Base-by-base conservation (phyloP, 805 yeast species). In the Blastobotrys terrestris region DNA sequence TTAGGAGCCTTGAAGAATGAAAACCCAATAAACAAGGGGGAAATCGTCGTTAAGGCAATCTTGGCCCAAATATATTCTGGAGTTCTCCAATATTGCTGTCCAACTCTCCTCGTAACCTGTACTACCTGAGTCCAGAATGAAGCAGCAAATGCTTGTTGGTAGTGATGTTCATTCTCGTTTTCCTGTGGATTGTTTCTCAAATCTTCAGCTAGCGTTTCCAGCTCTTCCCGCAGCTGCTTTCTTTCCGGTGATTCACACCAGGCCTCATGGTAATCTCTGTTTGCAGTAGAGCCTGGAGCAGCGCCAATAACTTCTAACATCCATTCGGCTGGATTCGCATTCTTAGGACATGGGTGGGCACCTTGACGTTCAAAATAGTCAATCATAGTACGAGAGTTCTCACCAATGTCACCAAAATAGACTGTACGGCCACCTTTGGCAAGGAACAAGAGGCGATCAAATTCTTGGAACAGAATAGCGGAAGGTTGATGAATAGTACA, bases 401-500 rank as follows among this genome's bases (percentile, higher is more conserved):
- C 67, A 52, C 92, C 91, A 55, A 83, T 70, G 48, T 83, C 86
- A 55, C 91, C 92, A 66, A 84, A 85, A 68, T 85, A 85, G 39
- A 83, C 86, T 7, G 90, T 83, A 62, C 78, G 68, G 65, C 91
- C 92, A 63, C 91, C 91, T 52, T 70, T 75, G 50, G 81, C 83
- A 65, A 85, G 72, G 61, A 86, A 81, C 57, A 86, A 72, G 59
- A 87, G 73, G 61, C 90, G 77, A 64, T 88, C 95, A 64, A 88
- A 87, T 62, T 84, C 87, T 63, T 85, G 78, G 70, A 87, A 75
- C 63, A 87, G 72, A 54, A 84, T 75, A 51, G 95, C 91, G 6
- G 94, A 86, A 63, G 95, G 95, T 69, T 86, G 95, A 69, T 86
- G 94, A 60, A 86, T 86, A 22, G 95, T 86, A 73, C 85, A 81